Conservation (phyloP, 2,329 filamentous ascomycete species). For the Cladosporium halotolerans region DNA sequence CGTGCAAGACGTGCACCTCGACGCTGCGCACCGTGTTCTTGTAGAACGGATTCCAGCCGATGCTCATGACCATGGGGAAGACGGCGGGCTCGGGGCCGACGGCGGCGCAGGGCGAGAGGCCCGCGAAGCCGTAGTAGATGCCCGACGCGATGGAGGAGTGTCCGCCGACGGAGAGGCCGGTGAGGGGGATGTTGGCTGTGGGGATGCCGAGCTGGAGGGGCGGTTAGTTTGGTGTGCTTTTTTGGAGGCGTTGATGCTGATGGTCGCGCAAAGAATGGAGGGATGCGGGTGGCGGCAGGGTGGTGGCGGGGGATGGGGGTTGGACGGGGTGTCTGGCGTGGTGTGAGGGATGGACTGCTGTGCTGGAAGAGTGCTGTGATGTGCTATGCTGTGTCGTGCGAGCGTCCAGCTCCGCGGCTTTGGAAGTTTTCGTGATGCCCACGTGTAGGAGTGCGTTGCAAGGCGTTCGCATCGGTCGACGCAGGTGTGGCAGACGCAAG, state of each 20-base stretch:
- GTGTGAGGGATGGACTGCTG: too few species aligned
- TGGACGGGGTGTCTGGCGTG: too few species aligned
- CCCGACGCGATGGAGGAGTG: conserved; percentile 61
- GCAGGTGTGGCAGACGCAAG: too few species aligned
- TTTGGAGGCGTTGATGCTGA: background rate
- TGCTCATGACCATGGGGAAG: conserved; percentile 85
- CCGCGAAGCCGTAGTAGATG: conserved; percentile 90
- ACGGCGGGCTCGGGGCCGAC: conserved; percentile 36
- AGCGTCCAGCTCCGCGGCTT: too few species aligned
- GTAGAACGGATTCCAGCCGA: conserved; percentile 97
- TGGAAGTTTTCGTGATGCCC: too few species aligned
- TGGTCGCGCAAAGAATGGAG: background rate
- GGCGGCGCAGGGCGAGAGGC: conserved; percentile 44
- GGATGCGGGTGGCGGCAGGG: background rate
- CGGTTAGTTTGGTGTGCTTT: background rate
- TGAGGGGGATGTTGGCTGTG: conserved; percentile 76
- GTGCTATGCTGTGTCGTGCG: too few species aligned
- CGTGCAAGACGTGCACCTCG: conserved; percentile 59
- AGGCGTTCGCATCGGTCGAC: too few species aligned
- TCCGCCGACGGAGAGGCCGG: conserved; percentile 64
- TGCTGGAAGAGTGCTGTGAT: too few species aligned
- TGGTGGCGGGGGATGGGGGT: too few species aligned
- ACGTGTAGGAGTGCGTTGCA: too few species aligned
- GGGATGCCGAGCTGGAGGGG: conserved; percentile 75
- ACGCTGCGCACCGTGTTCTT: conserved; percentile 81